These are phyloP conservation scores for Cladorrhinum sp. DNA, from an alignment of 2,329 filamentous ascomycete genomes.

Conservation along the genomic window DNA sequence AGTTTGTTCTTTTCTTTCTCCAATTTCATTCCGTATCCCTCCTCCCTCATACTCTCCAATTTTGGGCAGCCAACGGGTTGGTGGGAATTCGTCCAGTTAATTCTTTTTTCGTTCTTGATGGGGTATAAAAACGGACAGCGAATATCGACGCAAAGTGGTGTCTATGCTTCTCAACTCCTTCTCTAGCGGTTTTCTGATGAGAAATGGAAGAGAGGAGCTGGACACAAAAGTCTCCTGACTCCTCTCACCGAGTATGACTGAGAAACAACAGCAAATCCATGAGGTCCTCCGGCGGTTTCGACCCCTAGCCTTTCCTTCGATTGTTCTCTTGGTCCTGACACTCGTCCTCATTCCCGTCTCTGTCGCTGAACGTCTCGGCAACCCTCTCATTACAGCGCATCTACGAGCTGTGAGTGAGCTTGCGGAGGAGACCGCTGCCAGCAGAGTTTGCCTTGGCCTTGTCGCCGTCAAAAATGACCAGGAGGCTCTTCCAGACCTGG, in stretches of 20 bases:
- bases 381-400: slow-evolving; percentile 16
- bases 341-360: slow-evolving; percentile 6
- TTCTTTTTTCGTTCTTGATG: not conserved
- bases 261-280: slow-evolving; percentile 7
- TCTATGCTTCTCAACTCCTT: not conserved
- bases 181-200: not conserved
- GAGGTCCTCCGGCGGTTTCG: not conserved
- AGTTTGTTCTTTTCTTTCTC: not conserved
- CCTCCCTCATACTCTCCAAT: not conserved
- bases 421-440: slow-evolving; percentile 42
- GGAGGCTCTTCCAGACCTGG: slow-evolving; percentile 90
- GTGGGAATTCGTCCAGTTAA: not conserved
- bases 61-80: not conserved
- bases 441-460: slow-evolving; percentile 45
- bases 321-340: not conserved
- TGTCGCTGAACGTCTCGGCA: slow-evolving; percentile 1
- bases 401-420: slow-evolving; percentile 33
- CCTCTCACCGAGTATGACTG: not conserved
- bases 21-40: slow-evolving; percentile 1
- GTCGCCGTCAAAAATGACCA: slow-evolving; percentile 75
- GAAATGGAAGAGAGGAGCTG: not conserved
- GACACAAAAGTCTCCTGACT: not conserved
- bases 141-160: not conserved
- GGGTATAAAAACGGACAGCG: not conserved
- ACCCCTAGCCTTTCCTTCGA: not conserved